These are phyloP conservation scores for Cutaneotrichosporon curvatum DNA, from an alignment of 1,284 basidiomycete species.

Conservation along the genomic window DNA sequence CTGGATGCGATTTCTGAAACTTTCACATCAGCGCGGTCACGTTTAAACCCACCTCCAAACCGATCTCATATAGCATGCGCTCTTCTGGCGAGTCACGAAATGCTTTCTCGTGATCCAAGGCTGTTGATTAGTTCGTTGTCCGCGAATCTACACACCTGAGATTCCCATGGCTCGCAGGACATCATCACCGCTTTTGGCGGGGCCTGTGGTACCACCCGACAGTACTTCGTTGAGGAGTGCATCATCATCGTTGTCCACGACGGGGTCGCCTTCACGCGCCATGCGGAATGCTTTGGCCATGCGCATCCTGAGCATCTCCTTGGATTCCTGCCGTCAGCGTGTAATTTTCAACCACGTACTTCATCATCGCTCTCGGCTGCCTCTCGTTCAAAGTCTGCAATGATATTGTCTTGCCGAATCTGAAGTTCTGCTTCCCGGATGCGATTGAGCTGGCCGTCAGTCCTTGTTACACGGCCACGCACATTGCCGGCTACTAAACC, in stretches of 20 bases:
- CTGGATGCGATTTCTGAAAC: conserved; percentile 18
- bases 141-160: conserved; percentile 13
- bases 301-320: conserved; percentile 19
- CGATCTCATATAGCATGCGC: conserved; percentile 33
- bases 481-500: conserved; percentile 36
- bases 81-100: conserved; percentile 38
- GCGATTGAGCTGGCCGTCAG: conserved; percentile 28
- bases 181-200: conserved; percentile 14
- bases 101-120: conserved; percentile 24
- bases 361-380: conserved; percentile 20
- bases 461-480: neutral
- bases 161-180: conserved; percentile 24
- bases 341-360: conserved; percentile 4
- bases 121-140: neutral
- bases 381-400: conserved; percentile 23
- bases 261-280: neutral
- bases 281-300: neutral
- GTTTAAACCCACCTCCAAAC: conserved; percentile 23
- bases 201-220: conserved; percentile 1
- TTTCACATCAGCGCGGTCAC: neutral
- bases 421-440: conserved; percentile 28
- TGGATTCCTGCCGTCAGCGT: conserved; percentile 5
- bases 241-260: conserved; percentile 1
- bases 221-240: conserved; percentile 8
- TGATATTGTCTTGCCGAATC: conserved; percentile 26